These are phyloP conservation scores for Persicaria maculosa DNA, from an alignment of 148 eudicot genomes.

Conservation along the genomic window DNA sequence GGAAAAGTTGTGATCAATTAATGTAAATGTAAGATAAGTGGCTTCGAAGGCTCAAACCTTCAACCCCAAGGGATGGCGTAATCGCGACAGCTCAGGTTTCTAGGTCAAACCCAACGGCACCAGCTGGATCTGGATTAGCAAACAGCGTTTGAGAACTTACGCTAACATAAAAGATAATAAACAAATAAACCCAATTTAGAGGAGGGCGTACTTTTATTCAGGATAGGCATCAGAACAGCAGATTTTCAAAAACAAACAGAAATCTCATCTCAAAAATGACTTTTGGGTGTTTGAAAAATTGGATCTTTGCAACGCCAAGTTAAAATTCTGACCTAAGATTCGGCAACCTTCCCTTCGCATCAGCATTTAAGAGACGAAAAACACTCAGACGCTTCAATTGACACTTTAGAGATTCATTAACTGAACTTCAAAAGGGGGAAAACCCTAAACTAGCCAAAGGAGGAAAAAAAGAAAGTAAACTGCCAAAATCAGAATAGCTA, in stretches of 20 bases:
- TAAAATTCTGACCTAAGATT: not conserved
- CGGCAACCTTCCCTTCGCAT: no score
- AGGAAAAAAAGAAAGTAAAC: not conserved
- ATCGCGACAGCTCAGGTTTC: conserved; percentile 13
- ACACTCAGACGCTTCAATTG: not conserved
- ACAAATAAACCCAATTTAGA: not conserved
- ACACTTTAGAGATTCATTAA: not conserved
- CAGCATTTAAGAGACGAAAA: not conserved
- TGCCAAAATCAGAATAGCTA: not conserved
- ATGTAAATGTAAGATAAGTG: conserved; percentile 15
- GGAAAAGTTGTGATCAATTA: not conserved
- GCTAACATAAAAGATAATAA: not conserved
- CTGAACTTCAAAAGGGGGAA: not conserved
- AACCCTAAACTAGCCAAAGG: conserved; percentile 6
- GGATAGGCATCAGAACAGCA: not conserved
- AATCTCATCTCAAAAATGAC: not conserved
- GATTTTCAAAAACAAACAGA: not conserved
- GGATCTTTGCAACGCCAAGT: not conserved
- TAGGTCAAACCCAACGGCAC: conserved; percentile 17
- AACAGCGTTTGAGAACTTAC: conserved; percentile 6
- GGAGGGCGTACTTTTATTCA: not conserved
- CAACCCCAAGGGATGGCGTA: conserved; percentile 25
- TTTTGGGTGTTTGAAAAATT: not conserved
- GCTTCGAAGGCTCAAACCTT: conserved; percentile 10
- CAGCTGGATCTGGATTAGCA: conserved; percentile 19